A percentile compares a stretch with the other conserved stretches of the same genome.
phyloP scores from a whole-genome alignment of 1,284 basidiomycete species.

The Trametes hirsuta region DNA sequence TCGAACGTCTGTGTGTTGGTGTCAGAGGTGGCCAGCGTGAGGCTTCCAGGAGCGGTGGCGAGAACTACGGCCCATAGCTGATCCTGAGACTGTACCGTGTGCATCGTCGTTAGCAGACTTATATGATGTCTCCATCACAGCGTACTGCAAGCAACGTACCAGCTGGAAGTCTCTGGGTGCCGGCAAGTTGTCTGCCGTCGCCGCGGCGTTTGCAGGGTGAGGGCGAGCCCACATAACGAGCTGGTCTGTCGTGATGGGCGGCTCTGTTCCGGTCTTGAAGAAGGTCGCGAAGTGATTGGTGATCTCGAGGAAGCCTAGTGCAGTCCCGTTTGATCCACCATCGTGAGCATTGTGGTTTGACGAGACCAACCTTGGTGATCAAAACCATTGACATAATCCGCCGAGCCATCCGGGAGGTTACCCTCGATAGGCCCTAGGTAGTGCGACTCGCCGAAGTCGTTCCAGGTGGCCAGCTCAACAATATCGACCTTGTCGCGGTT shows the following conservation, averaged over 20 bases:
- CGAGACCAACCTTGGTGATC: constrained; percentile 43
- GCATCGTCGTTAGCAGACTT: no score
- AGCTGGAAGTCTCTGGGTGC: constrained; percentile 60
- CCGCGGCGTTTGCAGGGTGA: constrained; percentile 59
- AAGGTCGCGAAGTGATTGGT: constrained; percentile 72
- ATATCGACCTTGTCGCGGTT: constrained; percentile 58
- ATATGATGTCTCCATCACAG: no score
- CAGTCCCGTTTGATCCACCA: no score
- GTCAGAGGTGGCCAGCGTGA: constrained; percentile 55
- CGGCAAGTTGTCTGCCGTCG: constrained; percentile 50
- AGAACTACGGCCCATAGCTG: constrained; percentile 70
- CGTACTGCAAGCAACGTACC: constrained; percentile 31
- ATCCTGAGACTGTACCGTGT: constrained; percentile 46
- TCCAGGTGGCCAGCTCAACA: constrained; percentile 45
- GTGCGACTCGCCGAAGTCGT: constrained; percentile 43
- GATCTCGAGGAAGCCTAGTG: constrained; percentile 63
- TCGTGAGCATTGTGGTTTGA: not conserved
- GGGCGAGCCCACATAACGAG: constrained; percentile 77
- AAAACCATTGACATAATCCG: constrained; percentile 40
- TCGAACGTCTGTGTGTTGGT: constrained; percentile 49
- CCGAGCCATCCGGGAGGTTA: constrained; percentile 51
- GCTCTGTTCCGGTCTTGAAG: constrained; percentile 76
- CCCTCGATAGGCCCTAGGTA: constrained; percentile 61
- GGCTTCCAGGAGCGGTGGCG: constrained; percentile 53
- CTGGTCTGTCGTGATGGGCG: constrained; percentile 63